A percentile compares a stretch with the other conserved stretches of the same genome.
Conservation (phyloP, 2,329 filamentous ascomycete genomes). For the Hypocreales sp. region DNA sequence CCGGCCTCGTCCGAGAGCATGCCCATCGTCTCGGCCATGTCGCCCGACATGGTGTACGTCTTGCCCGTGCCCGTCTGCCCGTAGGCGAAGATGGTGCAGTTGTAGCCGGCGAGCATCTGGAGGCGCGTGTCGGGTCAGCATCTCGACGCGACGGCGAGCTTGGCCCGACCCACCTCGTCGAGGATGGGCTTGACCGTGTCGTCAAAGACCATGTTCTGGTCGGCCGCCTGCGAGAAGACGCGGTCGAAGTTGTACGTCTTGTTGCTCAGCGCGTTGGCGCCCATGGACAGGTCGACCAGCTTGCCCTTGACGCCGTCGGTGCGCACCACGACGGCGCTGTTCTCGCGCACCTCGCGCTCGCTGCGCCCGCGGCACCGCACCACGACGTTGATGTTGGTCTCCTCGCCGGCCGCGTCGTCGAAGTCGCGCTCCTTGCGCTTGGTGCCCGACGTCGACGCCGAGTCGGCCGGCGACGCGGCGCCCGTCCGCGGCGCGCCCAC, state of each 20-base stretch:
- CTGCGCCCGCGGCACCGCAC: constrained; percentile 88
- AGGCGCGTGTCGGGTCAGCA: no score
- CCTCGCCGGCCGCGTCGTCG: constrained; percentile 51
- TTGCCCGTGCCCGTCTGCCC: constrained; percentile 97
- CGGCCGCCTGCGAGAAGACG: constrained; percentile 88
- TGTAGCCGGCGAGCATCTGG: constrained; percentile 85
- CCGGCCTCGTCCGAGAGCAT: constrained; percentile 83
- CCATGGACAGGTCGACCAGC: constrained; percentile 77
- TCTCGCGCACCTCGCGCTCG: constrained; percentile 83
- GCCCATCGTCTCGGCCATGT: constrained; percentile 78
- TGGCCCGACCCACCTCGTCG: constrained; percentile 68
- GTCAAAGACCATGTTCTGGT: constrained; percentile 87
- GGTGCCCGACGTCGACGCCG: constrained; percentile 39
- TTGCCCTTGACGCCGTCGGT: constrained; percentile 83
- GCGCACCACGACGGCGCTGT: constrained; percentile 80
- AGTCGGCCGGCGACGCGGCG: constrained; percentile 55
- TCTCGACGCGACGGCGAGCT: no score
- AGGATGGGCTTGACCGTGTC: constrained; percentile 88
- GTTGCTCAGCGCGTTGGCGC: constrained; percentile 80
- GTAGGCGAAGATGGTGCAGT: constrained; percentile 98
- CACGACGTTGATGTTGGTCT: constrained; percentile 96
- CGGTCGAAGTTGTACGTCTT: constrained; percentile 96
- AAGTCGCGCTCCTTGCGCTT: constrained; percentile 86
- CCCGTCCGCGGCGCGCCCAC: constrained; percentile 13
- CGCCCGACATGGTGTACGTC: constrained; percentile 98